A percentile compares a stretch with the other conserved stretches of the same genome.
Conservation (phyloP, 306 rosid genomes). For the Cucumis hystrix region DNA sequence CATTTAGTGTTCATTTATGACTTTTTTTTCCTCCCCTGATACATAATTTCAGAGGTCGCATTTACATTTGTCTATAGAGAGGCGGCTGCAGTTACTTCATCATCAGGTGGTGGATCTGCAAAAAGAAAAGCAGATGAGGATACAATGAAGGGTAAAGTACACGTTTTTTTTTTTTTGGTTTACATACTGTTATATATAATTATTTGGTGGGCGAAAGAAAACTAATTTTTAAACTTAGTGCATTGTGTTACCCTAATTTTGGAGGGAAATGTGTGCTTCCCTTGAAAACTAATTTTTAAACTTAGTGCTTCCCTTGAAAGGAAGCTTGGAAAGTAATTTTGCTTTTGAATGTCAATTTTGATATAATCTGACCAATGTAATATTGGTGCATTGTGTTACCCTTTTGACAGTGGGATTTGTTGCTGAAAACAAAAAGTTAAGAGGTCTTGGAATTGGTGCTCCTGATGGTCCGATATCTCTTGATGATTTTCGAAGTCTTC, state of each 20-base stretch:
- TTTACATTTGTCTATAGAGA: conserved; percentile 86
- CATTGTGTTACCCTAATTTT: too few relatives aligned
- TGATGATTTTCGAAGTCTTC: conserved; percentile 96
- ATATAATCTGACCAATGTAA: not conserved
- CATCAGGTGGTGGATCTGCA: conserved; percentile 29
- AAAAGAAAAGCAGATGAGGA: conserved; percentile 83
- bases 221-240: too few relatives aligned
- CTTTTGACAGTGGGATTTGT: conserved; percentile 40
- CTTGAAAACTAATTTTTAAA: too few relatives aligned
- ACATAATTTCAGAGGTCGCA: conserved; percentile 37
- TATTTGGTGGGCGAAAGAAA: not conserved
- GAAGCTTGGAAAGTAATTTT: too few relatives aligned
- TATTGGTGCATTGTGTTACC: not conserved
- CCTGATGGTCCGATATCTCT: conserved; percentile 95
- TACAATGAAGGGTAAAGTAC: not conserved
- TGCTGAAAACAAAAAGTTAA: conserved; percentile 68
- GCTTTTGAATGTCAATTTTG: not conserved
- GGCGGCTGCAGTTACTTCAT: conserved; percentile 21
- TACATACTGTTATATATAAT: not conserved
- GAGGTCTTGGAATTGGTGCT: conserved; percentile 94
- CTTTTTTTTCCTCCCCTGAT: conserved; percentile 4
- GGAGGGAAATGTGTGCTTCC: too few relatives aligned
- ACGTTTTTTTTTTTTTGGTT: not conserved
- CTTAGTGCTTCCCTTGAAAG: too few relatives aligned
- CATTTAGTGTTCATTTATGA: conserved; percentile 1